A percentile compares a stretch with the other conserved stretches of the same genome.
phyloP scores from a whole-genome alignment of 2,329 filamentous ascomycete species.

The Acephala macrosclerotiorum region DNA sequence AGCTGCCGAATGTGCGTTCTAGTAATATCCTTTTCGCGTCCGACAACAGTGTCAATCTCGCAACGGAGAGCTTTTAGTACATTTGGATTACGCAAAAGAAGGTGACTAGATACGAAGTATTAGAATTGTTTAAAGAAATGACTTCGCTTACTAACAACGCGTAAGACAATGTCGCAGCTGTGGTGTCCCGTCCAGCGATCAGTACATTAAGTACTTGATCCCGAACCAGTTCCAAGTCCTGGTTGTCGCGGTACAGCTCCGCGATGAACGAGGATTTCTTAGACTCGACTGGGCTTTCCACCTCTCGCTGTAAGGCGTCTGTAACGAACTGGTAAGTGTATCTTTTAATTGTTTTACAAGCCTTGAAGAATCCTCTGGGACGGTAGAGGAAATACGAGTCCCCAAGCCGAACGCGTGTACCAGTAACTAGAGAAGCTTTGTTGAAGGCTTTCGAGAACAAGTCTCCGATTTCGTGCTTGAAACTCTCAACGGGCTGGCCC shows the following conservation, averaged over 20 bases:
- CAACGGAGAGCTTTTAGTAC: constrained; percentile 16
- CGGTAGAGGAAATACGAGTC: constrained; percentile 39
- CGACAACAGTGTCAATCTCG: constrained; percentile 21
- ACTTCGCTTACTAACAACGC: constrained; percentile 24
- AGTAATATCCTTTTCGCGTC: constrained; percentile 19
- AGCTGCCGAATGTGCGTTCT: constrained; percentile 25
- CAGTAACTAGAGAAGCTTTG: constrained; percentile 43
- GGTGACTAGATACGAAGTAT: constrained; percentile 19
- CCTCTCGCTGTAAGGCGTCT: constrained; percentile 27
- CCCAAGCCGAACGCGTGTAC: constrained; percentile 42
- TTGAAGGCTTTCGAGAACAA: constrained; percentile 48
- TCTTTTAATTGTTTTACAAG: constrained; percentile 31
- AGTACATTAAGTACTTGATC: constrained; percentile 46
- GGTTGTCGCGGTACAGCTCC: constrained; percentile 15
- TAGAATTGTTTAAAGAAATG: not conserved
- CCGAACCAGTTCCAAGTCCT: constrained; percentile 23
- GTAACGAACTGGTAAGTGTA: constrained; percentile 38
- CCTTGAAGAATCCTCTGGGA: constrained; percentile 38
- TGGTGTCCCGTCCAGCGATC: constrained; percentile 51
- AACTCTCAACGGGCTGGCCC: constrained; percentile 56
- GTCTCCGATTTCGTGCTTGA: constrained; percentile 37
- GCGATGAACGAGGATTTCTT: constrained; percentile 21
- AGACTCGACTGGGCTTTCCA: constrained; percentile 29
- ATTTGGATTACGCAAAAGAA: constrained; percentile 26
- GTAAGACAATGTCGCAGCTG: constrained; percentile 33